Evolutionary conservation across 1,284 basidiomycete genomes (phyloP), one percentile per base, ranked within the genome.

Genomic region (Microbotryum lychnidis-dioicae): DNA sequence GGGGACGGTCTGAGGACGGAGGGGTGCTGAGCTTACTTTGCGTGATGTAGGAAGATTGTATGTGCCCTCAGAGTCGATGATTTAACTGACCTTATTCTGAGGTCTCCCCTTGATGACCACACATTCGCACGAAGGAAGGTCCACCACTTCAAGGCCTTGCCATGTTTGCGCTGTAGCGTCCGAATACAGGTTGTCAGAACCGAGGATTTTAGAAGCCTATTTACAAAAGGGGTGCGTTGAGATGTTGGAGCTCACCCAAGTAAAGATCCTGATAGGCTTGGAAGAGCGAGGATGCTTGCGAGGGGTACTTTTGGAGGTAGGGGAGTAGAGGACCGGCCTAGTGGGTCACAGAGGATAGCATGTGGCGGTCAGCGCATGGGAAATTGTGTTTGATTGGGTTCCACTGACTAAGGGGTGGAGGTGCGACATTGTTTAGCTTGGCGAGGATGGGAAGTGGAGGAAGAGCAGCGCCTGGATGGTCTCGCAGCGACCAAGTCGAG

Each of bases 251-350:
- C 58, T 14, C 16, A 63, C 69, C 57, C 37, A 71, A 65, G 67
- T 58, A 71, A 67, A 77, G 69, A 60, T 77, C 75, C 29, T 68
- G 61, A 44, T 65, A 73, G 16, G 74, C 65, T 48, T 75, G 75
- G 23, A 73, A 69, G 42, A 77, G 65, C 3, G 74, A 61, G 0
- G 67, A 57, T 10, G 72, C 66, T 56, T 75, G 75, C 1, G 51
- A n/a, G 6, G 75, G 72, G 51, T 73, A 74, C 29, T 52, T 53
- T 20, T 50, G 20, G 31, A 56, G 59, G 21, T 49, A 49, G 10
- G 64, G 60, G 12, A 61, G 45, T 12, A 69, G 50, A 12, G 52
- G 47, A 18, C 54, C 61, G 2, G 62, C 60, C 67, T 69, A 53
- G 21, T 0, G 29, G 21, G 48, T 50, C 2, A 12, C 0, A 18